These are phyloP conservation scores for Beauveria sp. DNA, from an alignment of 2,329 filamentous ascomycete genomes.

Conservation along the genomic window DNA sequence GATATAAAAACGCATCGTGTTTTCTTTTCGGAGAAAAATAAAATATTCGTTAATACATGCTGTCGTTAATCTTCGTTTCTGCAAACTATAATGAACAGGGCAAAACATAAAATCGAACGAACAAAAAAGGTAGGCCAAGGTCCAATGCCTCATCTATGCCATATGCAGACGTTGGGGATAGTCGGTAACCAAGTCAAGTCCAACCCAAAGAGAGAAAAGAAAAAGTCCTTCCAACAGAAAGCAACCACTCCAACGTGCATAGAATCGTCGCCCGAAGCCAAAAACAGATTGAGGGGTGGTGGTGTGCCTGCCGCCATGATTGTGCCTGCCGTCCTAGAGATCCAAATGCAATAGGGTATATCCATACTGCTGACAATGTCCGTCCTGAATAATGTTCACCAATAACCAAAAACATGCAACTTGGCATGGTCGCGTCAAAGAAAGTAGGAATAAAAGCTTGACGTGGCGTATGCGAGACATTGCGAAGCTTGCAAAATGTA, in stretches of 20 bases:
- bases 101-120: neutral
- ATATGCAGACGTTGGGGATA: neutral
- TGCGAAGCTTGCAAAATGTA: slow-evolving; percentile 1
- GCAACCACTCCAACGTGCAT: neutral
- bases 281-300: no score
- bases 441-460: neutral
- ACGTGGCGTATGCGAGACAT: neutral
- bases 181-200: neutral
- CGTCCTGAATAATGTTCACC: neutral
- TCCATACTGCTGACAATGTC: neutral
- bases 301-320: neutral
- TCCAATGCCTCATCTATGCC: slow-evolving; percentile 7
- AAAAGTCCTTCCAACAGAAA: neutral
- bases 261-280: neutral
- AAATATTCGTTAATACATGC: slow-evolving; percentile 8
- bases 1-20: no score
- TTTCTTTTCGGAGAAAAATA: neutral
- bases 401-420: neutral
- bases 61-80: slow-evolving; percentile 3
- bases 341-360: neutral
- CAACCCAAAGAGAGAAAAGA: neutral
- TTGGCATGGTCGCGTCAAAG: neutral
- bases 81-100: neutral
- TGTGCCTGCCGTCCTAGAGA: neutral
- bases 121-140: neutral